These are phyloP conservation scores for Cardamine resedifolia DNA, from an alignment of 345 rosid species.

Conservation along the genomic window DNA sequence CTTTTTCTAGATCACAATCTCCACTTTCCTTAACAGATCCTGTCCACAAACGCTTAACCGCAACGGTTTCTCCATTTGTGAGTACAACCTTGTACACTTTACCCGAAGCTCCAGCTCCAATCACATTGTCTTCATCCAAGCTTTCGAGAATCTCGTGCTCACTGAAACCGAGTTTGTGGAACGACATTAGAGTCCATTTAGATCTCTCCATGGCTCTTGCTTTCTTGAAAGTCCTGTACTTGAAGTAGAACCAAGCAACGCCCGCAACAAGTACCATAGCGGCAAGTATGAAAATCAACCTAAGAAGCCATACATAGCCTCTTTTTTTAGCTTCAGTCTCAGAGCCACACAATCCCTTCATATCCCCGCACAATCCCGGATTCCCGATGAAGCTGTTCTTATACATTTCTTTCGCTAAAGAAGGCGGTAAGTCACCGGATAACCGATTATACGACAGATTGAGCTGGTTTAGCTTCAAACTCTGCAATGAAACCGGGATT, in stretches of 20 bases:
- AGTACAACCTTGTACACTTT: constrained; percentile 92
- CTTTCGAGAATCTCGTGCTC: constrained; percentile 82
- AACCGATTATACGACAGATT: constrained; percentile 75
- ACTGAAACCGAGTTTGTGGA: constrained; percentile 88
- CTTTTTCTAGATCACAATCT: constrained; percentile 63
- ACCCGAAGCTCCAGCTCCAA: constrained; percentile 89
- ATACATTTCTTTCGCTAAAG: constrained; percentile 61
- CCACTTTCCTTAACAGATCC: constrained; percentile 52
- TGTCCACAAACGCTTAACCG: constrained; percentile 93
- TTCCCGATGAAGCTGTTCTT: constrained; percentile 74
- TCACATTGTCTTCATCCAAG: constrained; percentile 91
- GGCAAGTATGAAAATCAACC: constrained; percentile 70
- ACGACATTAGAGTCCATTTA: constrained; percentile 95
- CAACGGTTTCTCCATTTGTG: constrained; percentile 77
- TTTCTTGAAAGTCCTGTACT: constrained; percentile 67
- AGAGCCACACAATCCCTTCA: constrained; percentile 63
- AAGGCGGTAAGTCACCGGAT: constrained; percentile 69
- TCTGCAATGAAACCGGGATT: constrained; percentile 72
- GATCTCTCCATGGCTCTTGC: constrained; percentile 69
- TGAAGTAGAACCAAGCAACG: constrained; percentile 75
- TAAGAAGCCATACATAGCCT: constrained; percentile 74
- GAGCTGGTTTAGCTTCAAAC: constrained; percentile 84
- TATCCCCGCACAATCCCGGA: constrained; percentile 74
- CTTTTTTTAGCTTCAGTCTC: constrained; percentile 45
- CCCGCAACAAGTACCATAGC: constrained; percentile 67